These are phyloP conservation scores for Lachnellula subtilissima DNA, from an alignment of 2,329 filamentous ascomycete species.

Conservation along the genomic window DNA sequence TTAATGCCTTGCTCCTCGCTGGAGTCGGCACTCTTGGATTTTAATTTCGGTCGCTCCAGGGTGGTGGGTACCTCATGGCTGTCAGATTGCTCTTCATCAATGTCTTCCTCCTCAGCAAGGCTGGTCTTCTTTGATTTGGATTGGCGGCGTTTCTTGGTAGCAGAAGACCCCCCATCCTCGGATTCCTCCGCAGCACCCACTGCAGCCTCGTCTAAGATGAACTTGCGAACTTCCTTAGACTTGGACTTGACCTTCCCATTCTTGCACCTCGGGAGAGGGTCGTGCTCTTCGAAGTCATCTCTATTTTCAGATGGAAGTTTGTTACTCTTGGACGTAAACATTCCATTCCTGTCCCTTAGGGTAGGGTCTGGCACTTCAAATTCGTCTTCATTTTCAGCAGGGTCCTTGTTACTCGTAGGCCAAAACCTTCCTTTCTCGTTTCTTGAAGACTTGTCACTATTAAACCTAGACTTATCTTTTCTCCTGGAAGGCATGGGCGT, in stretches of 20 bases:
- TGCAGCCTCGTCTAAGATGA: not conserved
- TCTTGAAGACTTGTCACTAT: not conserved
- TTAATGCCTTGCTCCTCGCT: conserved; percentile 2
- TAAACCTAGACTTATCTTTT: too few species aligned
- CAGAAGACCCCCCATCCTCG: not conserved
- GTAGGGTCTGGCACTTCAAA: not conserved
- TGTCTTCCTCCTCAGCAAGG: not conserved
- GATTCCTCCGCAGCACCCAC: not conserved
- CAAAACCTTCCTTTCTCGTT: not conserved
- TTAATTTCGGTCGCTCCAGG: not conserved
- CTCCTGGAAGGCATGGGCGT: too few species aligned
- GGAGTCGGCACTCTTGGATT: not conserved
- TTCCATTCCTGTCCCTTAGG: not conserved
- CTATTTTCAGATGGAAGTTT: not conserved
- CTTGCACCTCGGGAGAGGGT: not conserved
- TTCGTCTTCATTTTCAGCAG: not conserved
- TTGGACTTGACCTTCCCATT: not conserved
- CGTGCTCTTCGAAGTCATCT: not conserved
- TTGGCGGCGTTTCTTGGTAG: not conserved
- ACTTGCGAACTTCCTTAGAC: not conserved
- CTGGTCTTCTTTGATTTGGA: not conserved
- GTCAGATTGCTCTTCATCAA: not conserved
- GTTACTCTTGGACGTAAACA: not conserved
- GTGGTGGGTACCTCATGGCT: not conserved
- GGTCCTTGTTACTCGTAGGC: not conserved